Base-by-base conservation (phyloP, 208 protist species). In the Crithidia fasciculata region DNA sequence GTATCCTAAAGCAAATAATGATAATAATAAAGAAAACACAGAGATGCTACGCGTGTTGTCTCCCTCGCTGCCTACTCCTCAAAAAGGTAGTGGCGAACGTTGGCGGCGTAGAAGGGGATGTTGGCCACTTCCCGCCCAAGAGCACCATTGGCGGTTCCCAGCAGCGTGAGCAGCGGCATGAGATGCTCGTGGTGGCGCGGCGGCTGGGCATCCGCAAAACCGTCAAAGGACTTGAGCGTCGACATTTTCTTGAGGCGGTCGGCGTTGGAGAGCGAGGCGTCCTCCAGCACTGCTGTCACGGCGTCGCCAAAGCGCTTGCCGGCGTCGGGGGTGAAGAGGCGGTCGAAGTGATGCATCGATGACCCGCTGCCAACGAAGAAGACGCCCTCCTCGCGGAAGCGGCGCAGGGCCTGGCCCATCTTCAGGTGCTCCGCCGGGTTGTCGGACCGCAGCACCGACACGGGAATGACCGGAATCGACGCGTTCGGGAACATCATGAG, bases 331-430 rank as follows among this genome's bases (percentile, higher is more conserved):
- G 69, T 58, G 36, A 43, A 4, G 16, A 92, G 71, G 39, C 86
- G 72, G n/a, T 65, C 49, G 57, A 96, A 87, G 82, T 96, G 85
- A 81, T 98, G 94, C 52, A 95, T 88, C 49, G 82, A 68, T 5
- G 78, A 76, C 5, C 96, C 96, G 72, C 85, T 94, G 55, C 91
- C 86, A 8, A 98, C 47, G 41, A 98, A 84, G 9, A 97, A 69
- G 16, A 96, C 79, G 62, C 85, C 92, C 56, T 95, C 69, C 15
- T 88, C 82, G 49, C 82, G 73, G 19, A 98, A 81, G 2, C 76
- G 56, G 12, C 78, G 63, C 36, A 98, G 78, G 10, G 88, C 89
- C 44, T 81, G n/a, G 41, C 94, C 96, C 43, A 98, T 77, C 5
- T 63, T 16, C 40, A 91, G 82, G 78, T 97, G 94, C 69, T 80